Conservation (phyloP, 2,329 filamentous ascomycete genomes). For the Whalleya microplaca region DNA sequence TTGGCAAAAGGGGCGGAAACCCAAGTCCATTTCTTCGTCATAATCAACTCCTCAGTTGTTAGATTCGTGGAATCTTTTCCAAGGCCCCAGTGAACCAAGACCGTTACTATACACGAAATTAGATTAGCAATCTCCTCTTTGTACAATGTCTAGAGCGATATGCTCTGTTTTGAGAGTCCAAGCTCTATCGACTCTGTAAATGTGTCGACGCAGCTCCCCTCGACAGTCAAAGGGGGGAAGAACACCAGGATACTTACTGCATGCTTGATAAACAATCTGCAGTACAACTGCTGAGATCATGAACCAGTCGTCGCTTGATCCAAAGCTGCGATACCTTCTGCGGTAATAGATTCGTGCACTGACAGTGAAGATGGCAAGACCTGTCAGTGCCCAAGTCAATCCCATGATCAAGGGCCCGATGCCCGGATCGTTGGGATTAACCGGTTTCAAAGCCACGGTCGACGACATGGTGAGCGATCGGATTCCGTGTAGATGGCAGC, state of each 20-base stretch:
- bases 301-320: constrained; percentile 1
- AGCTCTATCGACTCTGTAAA: no score
- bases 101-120: no score
- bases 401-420: not conserved
- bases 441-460: not conserved
- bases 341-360: not conserved
- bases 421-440: constrained; percentile 1
- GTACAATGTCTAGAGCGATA: no score
- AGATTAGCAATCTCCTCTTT: no score
- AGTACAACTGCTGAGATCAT: constrained; percentile 2
- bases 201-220: no score
- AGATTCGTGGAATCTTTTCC: not conserved
- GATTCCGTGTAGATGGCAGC: no score
- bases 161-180: no score
- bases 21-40: constrained; percentile 1
- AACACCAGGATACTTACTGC: not conserved
- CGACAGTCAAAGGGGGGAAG: no score
- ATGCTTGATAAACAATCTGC: not conserved
- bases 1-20: not conserved
- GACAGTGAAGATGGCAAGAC: not conserved
- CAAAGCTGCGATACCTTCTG: not conserved
- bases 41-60: not conserved
- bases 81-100: not conserved
- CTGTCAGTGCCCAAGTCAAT: not conserved
- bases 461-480: not conserved